Base-by-base conservation (phyloP, 306 rosid genomes). In the Cicer bijugum region DNA sequence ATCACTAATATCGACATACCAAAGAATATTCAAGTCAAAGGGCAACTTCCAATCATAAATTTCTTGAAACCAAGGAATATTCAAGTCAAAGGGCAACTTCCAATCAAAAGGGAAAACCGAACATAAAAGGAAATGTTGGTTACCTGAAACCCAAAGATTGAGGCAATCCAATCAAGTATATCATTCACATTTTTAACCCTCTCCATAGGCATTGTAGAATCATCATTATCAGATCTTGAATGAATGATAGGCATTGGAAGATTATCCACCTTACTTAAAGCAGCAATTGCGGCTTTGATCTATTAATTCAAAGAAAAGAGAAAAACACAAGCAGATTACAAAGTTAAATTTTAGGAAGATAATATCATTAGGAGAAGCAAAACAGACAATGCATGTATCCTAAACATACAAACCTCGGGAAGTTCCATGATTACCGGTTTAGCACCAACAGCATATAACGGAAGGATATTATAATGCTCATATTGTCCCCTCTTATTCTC, bases 121-220 rank as follows among this genome's bases (percentile, higher is more conserved):
- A 53, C 43, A 38, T 9, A 44, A 11, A 53, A 53, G 42, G 8
- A 56, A 50, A 75, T 76, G 38, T 62, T 47, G 39, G 44, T 80
- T 83, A 91, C 99, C 99, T 94, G 99, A 87, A 94, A 94, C 64
- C 99, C 99, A 47, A 89, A 94, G 45, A 87, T 75, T 33, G 82
- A 82, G 46, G 96, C 80, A 72, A 94, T 87, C 97, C 97, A 94
- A 82, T 89, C 96, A 71, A 91, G 99, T 83, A 91, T 82, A 72
- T 94, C 99, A 70, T 79, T 88, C 78, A 88, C 91, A 69, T 86
- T 75, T 78, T 78, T 81, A 84, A 79, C 80, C 78, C 92, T 83
- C 79, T 88, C 90, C 46, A 63, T 75, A 45, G 84, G 83, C 67
- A 44, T 42, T 38, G 80, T 47, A 44, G 83, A 71, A 79, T 75